These are phyloP conservation scores for Rhizoctonia solani DNA, from an alignment of 1,284 basidiomycete species.

Conservation along the genomic window DNA sequence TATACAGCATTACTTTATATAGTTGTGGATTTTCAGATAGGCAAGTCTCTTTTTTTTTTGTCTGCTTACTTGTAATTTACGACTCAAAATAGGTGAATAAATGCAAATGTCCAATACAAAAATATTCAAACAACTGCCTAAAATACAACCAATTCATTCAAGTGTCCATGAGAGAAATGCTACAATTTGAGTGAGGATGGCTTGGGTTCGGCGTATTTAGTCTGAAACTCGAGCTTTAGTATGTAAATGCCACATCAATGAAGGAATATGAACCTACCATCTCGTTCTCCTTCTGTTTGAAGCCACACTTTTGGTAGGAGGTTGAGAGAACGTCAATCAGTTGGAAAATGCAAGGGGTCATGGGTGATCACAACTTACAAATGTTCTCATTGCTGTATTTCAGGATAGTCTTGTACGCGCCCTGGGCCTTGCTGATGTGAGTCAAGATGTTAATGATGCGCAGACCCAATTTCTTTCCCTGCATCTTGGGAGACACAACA, in stretches of 20 bases:
- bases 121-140: constrained; percentile 7
- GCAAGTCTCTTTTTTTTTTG: no score
- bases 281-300: constrained; percentile 83
- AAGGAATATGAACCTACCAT: constrained; percentile 64
- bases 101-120: constrained; percentile 8
- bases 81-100: no score
- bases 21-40: no score
- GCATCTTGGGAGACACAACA: constrained; percentile 82
- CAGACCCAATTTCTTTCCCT: constrained; percentile 89
- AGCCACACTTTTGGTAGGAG: constrained; percentile 97
- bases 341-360: constrained; percentile 36
- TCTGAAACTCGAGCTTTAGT: neutral
- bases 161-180: neutral
- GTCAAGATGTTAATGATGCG: constrained; percentile 86
- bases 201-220: constrained; percentile 21
- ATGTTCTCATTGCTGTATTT: constrained; percentile 93
- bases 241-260: neutral
- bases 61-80: no score
- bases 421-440: constrained; percentile 73
- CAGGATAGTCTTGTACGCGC: constrained; percentile 93
- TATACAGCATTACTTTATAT: no score
- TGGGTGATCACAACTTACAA: constrained; percentile 59
- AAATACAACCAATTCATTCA: neutral
- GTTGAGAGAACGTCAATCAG: constrained; percentile 55
- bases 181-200: constrained; percentile 11